Percentiles rank a stretch among this genome's conserved stretches.
Conservation (phyloP, 2,329 filamentous ascomycete species). For the Fusarium solani-melongenae region DNA sequence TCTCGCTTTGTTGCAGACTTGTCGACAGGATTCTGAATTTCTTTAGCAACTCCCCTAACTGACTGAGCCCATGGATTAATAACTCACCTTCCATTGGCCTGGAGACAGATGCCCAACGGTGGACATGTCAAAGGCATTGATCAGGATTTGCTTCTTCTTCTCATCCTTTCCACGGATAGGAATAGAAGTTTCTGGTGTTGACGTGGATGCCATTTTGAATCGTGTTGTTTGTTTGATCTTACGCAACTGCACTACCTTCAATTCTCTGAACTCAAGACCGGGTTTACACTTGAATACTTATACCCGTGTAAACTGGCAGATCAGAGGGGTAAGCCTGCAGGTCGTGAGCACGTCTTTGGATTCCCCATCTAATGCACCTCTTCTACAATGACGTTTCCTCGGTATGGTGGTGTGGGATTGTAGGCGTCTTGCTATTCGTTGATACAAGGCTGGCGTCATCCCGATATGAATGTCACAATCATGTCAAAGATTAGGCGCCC, state of each 20-base stretch:
- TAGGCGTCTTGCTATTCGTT: background rate
- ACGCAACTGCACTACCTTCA: background rate
- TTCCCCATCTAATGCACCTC: background rate
- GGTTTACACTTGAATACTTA: background rate
- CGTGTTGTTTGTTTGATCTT: background rate
- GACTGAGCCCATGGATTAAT: background rate
- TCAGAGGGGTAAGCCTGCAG: background rate
- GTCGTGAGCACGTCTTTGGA: background rate
- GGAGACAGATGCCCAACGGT: conserved; percentile 73
- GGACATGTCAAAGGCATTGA: conserved; percentile 75
- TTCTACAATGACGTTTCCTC: background rate
- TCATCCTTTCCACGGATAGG: background rate
- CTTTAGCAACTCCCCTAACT: background rate
- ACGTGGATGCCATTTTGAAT: conserved; percentile 1
- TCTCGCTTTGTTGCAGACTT: conserved; percentile 69
- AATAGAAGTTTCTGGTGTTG: background rate
- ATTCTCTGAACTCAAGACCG: background rate
- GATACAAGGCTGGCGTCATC: background rate
- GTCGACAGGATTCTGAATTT: conserved; percentile 66
- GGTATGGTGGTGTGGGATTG: background rate
- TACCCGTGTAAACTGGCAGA: background rate
- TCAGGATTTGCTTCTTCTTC: conserved; percentile 55
- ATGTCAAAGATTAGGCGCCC: background rate
- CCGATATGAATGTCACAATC: conserved; percentile 1
- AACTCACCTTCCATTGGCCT: conserved; percentile 72